phyloP scores from a whole-genome alignment of 257 asterid species.

The Ajuga chamaepitys region DNA sequence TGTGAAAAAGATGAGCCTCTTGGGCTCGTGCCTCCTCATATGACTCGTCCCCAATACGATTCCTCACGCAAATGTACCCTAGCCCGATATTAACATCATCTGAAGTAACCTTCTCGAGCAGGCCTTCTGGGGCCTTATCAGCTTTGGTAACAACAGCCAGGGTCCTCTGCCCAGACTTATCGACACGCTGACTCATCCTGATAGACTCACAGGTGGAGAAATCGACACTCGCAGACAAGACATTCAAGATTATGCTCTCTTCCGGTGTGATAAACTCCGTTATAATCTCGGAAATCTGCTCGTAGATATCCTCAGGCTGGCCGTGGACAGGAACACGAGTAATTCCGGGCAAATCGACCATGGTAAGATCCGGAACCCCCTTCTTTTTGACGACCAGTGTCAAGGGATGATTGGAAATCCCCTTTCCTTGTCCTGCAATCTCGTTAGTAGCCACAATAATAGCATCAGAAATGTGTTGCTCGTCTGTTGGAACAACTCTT shows the following conservation, averaged over 20 bases:
- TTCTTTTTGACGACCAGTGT: conserved; percentile 25
- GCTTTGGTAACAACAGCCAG: conserved; percentile 39
- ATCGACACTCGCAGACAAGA: conserved; percentile 25
- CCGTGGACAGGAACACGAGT: conserved; percentile 33
- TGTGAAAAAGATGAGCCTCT: conserved; percentile 17
- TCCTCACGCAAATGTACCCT: conserved; percentile 26
- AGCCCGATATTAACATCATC: conserved; percentile 33
- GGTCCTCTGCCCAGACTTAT: conserved; percentile 30
- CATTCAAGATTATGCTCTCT: conserved; percentile 35
- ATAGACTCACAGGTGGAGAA: conserved; percentile 32
- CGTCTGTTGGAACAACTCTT: conserved; percentile 15
- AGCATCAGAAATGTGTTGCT: background rate
- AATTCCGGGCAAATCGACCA: conserved; percentile 39
- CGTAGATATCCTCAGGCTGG: conserved; percentile 35
- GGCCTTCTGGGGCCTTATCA: conserved; percentile 27
- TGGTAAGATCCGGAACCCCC: conserved; percentile 29
- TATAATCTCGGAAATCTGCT: conserved; percentile 23
- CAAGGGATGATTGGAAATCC: conserved; percentile 24
- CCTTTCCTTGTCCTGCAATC: conserved; percentile 30
- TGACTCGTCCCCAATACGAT: conserved; percentile 18
- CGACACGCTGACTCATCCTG: conserved; percentile 29
- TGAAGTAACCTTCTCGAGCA: conserved; percentile 23
- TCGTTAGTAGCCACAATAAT: conserved; percentile 17
- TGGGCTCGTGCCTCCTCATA: conserved; percentile 24
- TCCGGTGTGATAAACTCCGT: conserved; percentile 30